Base-by-base conservation (phyloP, 2,329 filamentous ascomycete species). In the Clarireedia hainanense region DNA sequence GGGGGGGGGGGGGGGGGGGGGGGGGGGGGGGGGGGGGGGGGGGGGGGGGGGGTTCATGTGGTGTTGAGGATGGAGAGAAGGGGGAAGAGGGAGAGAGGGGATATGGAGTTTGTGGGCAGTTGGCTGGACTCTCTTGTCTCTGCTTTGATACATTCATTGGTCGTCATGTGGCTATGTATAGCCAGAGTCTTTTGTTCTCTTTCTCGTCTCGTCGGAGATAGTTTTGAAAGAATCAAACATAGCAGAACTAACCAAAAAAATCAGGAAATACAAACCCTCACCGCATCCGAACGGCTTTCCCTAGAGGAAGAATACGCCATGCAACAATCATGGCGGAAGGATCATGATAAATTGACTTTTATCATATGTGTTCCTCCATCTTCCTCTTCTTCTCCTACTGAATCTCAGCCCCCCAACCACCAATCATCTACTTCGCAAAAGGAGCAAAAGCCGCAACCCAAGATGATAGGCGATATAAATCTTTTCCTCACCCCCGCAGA, bases 321-420 rank as follows among this genome's bases (percentile, higher is more conserved):
- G 84, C 92, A 96, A 71, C 73, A 74, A n/a, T 89, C 84, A 61
- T 97, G 92, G 92, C 84, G 91, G 39, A 74, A 74, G 20, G 88
- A 94, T 43, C 71, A 74, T 26, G 91, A 97, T 72, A 97, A 97
- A 73, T 71, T 97, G 59, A 97, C 92, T 0, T 97, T 96, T 64
- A 96, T 97, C 68, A 72, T 88, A 53, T 96, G 90, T 67, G 55
- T 61, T 27, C 60, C 58, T 37, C 46, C 52, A 34, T 40, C 51
- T 30, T 30, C 23, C 26, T 6, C 20, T 15, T 43, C 43, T 30
- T 9, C 6, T 9, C 10, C 27, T 30, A 9, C 27, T 4, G 7
- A 9, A 9, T 30, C 27, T 9, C 7, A 30, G 27, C 27, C 26
- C 5, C 26, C 5, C 26, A 5, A 27, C 1, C 5, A 27, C 7